Evolutionary conservation across 1,284 basidiomycete genomes (phyloP), one percentile per base, ranked within the genome.

Genomic region (Papiliotrema nemorosa): DNA sequence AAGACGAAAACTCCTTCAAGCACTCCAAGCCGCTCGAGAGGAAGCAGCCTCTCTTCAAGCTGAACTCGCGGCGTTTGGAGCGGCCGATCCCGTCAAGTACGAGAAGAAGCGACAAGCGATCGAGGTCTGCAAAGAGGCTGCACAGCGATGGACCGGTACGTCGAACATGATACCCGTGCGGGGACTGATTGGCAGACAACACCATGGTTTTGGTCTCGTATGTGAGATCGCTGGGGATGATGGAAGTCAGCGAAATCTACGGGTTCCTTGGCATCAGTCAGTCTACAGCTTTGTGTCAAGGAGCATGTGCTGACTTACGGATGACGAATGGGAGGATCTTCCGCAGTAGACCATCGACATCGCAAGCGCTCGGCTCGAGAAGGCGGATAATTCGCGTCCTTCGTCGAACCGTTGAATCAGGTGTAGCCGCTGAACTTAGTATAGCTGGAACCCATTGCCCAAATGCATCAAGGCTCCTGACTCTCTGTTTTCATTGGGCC

Each of bases 111-210:
- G 79, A 50, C 75, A 84, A 37, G 87, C 84, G 0, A 78, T 83
- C 7, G 78, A 80, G 34, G 77, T 90, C 3, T 87, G 86, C 5
- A 86, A 84, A 54, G 87, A 90, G 63, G 88, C 88, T 3, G 82
- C 86, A 6, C 68, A 84, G 31, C 82, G 88, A 10, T 91, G 89
- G 88, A 92, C 90, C 39, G 89, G 89, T 90, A 61, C 54, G 81
- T 54, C n/a, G n/a, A n/a, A n/a, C n/a, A n/a, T n/a, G n/a, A n/a
- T 33, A 7, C 24, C 16, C 29, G 24, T 39, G 7, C 38, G 26
- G 31, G 24, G 14, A 24, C 22, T n/a, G 5, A 24, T 3, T 22
- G 13, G 20, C 47, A 72, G 70, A 74, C 48, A 74, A 74, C 42
- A 63, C 66, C 1, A 49, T 69, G 55, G 52, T 65, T 14, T 51